Evolutionary conservation across 257 asterid species (phyloP).

Genomic region (Pogostemon cablin): DNA sequence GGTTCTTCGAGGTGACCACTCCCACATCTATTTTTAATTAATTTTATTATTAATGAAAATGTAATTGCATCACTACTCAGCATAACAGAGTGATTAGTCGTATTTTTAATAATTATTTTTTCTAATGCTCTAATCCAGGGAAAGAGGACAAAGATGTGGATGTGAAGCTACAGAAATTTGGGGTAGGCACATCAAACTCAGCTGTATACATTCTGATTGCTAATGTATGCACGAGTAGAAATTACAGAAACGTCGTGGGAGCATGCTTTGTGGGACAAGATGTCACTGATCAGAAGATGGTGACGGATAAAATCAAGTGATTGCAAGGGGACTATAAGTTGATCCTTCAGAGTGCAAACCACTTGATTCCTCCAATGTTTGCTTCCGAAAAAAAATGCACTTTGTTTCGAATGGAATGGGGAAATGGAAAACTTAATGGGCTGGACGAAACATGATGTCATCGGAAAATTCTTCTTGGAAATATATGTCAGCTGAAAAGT

Average conservation of each 20-base stretch:
- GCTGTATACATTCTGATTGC: constrained; percentile 45
- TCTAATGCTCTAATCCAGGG: constrained; percentile 45
- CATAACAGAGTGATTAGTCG: no score
- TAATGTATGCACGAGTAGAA: constrained; percentile 70
- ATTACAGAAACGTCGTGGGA: constrained; percentile 57
- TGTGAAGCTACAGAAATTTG: constrained; percentile 53
- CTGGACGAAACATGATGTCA: constrained; percentile 54
- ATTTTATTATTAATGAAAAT: not conserved
- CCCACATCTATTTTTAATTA: not conserved
- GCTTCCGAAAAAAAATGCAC: constrained; percentile 67
- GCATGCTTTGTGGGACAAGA: constrained; percentile 77
- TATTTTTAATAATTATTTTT: not conserved
- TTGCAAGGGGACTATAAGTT: constrained; percentile 69
- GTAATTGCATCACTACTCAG: no score
- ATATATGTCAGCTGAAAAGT: constrained; percentile 53
- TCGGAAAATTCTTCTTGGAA: constrained; percentile 68
- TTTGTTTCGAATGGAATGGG: constrained; percentile 77
- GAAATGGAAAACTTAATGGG: constrained; percentile 77
- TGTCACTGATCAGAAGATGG: constrained; percentile 56
- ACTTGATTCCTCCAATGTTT: constrained; percentile 74
- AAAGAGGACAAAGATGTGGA: constrained; percentile 64
- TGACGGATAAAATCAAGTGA: constrained; percentile 56
- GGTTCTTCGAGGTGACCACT: constrained; percentile 59
- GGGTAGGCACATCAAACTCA: constrained; percentile 34
- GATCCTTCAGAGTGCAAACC: constrained; percentile 56